Percentiles rank a stretch among this genome's conserved stretches.
Evolutionary conservation across 306 rosid species (phyloP).

Genomic region (Vicia sativa): DNA sequence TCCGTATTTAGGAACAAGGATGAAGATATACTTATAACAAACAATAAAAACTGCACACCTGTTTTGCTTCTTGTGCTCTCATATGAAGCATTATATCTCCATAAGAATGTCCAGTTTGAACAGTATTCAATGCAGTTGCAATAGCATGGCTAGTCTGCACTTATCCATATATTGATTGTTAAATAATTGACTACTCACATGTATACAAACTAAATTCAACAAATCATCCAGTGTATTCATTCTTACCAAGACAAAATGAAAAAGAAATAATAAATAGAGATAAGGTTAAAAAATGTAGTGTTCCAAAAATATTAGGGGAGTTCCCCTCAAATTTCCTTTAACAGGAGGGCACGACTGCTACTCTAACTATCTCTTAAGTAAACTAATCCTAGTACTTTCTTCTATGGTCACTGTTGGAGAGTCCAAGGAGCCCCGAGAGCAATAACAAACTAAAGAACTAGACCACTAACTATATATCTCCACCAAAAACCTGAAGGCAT

Average conservation of each 20-base stretch:
- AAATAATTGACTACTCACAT: conserved; percentile 3
- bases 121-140: conserved; percentile 76
- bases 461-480: neutral
- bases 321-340: conserved; percentile 19
- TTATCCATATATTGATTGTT: conserved; percentile 30
- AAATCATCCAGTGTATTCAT: neutral
- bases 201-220: conserved; percentile 19
- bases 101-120: conserved; percentile 83
- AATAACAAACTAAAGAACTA: neutral
- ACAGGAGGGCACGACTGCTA: neutral
- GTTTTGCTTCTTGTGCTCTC: conserved; percentile 71
- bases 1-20: conserved; percentile 19
- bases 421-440: neutral
- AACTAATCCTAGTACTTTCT: conserved; percentile 23
- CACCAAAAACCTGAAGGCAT: neutral
- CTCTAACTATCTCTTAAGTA: conserved; percentile 18
- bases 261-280: neutral
- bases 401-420: neutral
- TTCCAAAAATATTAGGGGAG: neutral
- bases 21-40: conserved; percentile 23
- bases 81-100: conserved; percentile 81
- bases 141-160: conserved; percentile 79
- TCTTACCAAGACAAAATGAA: conserved; percentile 9
- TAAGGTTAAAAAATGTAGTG: neutral
- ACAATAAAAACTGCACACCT: conserved; percentile 53